Evolutionary conservation across 257 asterid species (phyloP), one percentile per base, ranked within the genome.

Genomic region (Misopates orontium): DNA sequence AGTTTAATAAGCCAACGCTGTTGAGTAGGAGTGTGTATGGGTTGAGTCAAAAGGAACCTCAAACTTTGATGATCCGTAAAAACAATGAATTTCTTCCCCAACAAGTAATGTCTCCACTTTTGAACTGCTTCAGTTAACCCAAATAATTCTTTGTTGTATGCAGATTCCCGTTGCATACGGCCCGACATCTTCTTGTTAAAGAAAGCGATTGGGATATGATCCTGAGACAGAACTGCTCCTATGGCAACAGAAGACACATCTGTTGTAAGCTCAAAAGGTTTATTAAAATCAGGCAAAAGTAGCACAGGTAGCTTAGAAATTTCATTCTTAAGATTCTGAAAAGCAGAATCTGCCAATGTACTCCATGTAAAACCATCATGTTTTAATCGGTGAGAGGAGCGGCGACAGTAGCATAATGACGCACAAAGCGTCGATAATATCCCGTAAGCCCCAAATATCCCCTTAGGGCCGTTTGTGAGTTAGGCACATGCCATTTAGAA

Each of bases 381-480:
- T 11, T 56, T 54, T 0, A 45, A 18, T 57, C 24, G 0, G 66
- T 68, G 1, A 68, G 31, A 2, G 58, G 73, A 4, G 8, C 1
- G 12, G 59, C 65, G 4, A 68, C 23, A 5, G 17, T 1, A 10
- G 32, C 66, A 57, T 57, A 68, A 4, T 50, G 17, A 1, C 28
- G 49, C 4, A 68, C 56, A 45, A 68, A 68, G 4, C 45, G 56
- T 0, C 56, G 32, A n/a, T 67, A 67, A 18, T 67, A 54, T 0
- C 64, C 56, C 0, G 45, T 56, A 0, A 67, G 10, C 8, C 71
- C 64, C 9, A 67, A 16, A 16, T 55, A 67, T 0, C 71, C 65
- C 0, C 47, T 13, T 0, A 68, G 19, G 2, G 19, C 49, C 13
- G 50, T 41, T 0, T 44, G 8, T 0, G 24, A 2, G 1, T 1